Evolutionary conservation across 495 filamentous ascomycete species (phyloP), one percentile per base, ranked within the genome.

Genomic region (Daldinia childiae): DNA sequence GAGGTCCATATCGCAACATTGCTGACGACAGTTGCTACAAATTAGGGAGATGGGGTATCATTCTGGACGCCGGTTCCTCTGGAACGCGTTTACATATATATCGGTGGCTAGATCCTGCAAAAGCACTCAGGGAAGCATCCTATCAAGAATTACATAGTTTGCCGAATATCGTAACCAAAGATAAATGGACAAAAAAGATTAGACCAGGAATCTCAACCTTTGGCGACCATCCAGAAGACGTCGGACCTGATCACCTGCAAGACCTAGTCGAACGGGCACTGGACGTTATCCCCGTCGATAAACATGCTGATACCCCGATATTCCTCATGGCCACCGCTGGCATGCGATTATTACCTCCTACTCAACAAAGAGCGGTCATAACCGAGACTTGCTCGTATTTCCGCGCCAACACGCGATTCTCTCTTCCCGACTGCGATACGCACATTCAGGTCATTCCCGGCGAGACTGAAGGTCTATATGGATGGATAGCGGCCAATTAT

Each of bases 401-500:
- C 19, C 90, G 88, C 54, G 81, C 86, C 52, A 90, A 93, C 54
- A 94, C 94, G 11, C 82, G 89, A 21, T 99, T 99, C 74, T 85
- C 89, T 55, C 85, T 99, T 4, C 94, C 95, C 38, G 94, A 98
- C 77, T 99, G 95, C 81, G 88, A 86, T 59, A 79, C 92, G 4
- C 94, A 99, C 74, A 92, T 99, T 24, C 95, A 98, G 75, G 93
- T 97, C 12, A 98, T 99, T 63, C 89, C 92, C 1, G 95, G 95
- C n/a, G 94, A 97, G 76, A 98, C 96, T 0, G 95, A 99, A 79
- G 95, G 94, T 17, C 79, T 99, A 43, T 99, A 98, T 71, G 95
- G 95, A n/a, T 99, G 95, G 95, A 90, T 98, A 69, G 95, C 95
- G 36, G 90, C 95, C n/a, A 99, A 99, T 76, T 99, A 98, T 76